A percentile compares a stretch with the other conserved stretches of the same genome.
These are phyloP conservation scores for Astrothelium macrocarpum DNA, from an alignment of 495 filamentous ascomycete species.

Conservation along the genomic window DNA sequence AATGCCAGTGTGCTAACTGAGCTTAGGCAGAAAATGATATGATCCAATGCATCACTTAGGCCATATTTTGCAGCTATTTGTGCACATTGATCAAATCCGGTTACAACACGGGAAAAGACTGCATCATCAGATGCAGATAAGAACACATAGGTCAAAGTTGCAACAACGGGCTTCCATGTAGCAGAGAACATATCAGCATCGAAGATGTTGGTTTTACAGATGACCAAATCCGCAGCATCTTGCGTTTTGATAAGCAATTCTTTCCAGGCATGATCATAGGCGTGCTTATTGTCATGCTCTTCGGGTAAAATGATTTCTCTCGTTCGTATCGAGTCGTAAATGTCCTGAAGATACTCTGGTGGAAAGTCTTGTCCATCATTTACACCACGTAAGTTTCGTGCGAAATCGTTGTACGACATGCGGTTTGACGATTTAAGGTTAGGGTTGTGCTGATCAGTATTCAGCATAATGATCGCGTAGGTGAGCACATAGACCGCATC, in stretches of 20 bases:
- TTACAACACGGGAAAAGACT: conserved; percentile 85
- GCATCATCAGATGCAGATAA: conserved; percentile 98
- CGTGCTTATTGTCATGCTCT: conserved; percentile 91
- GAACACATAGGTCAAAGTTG: conserved; percentile 94
- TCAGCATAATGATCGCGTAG: conserved; percentile 94
- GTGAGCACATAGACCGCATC: conserved; percentile 86
- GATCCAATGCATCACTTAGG: conserved; percentile 78
- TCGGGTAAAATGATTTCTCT: conserved; percentile 95
- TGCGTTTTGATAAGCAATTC: conserved; percentile 83
- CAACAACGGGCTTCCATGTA: conserved; percentile 90
- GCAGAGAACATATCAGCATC: conserved; percentile 96
- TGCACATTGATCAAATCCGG: conserved; percentile 92
- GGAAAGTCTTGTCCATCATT: conserved; percentile 80
- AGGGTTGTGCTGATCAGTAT: conserved; percentile 92
- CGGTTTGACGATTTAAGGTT: conserved; percentile 72
- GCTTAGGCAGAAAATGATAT: conserved; percentile 78
- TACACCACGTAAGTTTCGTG: conserved; percentile 77
- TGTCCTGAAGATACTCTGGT: conserved; percentile 72
- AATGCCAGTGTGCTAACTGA: conserved; percentile 81
- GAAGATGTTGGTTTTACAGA: conserved; percentile 88
- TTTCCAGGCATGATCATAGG: conserved; percentile 95
- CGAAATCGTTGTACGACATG: conserved; percentile 74
- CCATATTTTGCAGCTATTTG: conserved; percentile 82
- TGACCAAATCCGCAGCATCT: conserved; percentile 57
- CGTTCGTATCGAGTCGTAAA: conserved; percentile 83